These are phyloP conservation scores for Postia placenta DNA, from an alignment of 768 basidiomycete genomes.

Conservation along the genomic window DNA sequence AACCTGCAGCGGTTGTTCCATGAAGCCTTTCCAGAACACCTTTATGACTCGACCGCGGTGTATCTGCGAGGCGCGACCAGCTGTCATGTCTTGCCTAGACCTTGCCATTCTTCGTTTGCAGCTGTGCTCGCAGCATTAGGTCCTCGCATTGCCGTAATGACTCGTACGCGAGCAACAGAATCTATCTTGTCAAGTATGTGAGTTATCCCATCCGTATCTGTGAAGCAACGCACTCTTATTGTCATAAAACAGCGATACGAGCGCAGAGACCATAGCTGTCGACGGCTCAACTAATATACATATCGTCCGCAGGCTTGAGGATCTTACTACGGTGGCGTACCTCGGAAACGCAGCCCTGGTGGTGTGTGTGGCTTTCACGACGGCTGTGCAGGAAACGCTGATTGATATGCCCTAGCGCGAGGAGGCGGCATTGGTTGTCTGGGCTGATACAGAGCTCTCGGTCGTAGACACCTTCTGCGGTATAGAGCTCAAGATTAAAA, in stretches of 20 bases:
- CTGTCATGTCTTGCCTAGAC: background rate
- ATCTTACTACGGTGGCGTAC: background rate
- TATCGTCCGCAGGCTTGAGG: background rate
- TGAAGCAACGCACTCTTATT: no score
- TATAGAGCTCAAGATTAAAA: no score
- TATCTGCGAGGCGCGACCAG: background rate
- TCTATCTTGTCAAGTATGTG: background rate
- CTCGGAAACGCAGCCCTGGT: background rate
- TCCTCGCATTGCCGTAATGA: background rate
- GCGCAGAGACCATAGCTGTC: background rate
- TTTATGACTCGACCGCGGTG: background rate
- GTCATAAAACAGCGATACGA: background rate
- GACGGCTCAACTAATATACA: background rate
- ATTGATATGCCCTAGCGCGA: constrained; percentile 2
- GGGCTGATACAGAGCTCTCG: background rate
- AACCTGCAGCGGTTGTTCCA: no score
- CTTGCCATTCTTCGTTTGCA: background rate
- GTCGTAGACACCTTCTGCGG: background rate
- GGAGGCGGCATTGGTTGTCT: constrained; percentile 1
- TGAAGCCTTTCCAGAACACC: no score
- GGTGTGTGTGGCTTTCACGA: background rate
- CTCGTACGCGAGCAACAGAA: background rate
- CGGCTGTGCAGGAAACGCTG: background rate
- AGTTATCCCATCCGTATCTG: background rate
- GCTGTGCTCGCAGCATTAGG: background rate